Evolutionary conservation across 495 filamentous ascomycete species (phyloP).

Genomic region (Diplogelasinospora grovesii): DNA sequence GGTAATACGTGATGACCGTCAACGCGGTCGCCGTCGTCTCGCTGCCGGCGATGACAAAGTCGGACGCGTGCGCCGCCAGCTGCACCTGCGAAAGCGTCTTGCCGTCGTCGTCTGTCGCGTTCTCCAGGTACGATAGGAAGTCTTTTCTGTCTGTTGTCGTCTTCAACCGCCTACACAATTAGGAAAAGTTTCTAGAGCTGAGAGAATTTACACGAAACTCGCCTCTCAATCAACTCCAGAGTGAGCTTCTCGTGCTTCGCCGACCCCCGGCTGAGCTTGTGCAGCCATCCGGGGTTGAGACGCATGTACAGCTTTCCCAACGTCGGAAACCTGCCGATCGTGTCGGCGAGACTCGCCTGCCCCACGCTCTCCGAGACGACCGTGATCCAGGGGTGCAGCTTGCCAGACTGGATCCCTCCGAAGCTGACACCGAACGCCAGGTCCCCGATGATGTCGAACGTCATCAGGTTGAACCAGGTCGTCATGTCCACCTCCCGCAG

Average conservation of each 20-base stretch:
- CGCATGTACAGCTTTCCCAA: conserved; percentile 11
- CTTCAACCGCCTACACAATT: neutral
- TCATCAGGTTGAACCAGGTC: conserved; percentile 47
- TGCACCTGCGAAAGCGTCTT: conserved; percentile 5
- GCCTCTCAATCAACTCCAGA: conserved; percentile 16
- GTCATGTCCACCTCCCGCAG: conserved; percentile 20
- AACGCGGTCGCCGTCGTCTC: conserved; percentile 51
- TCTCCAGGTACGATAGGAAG: conserved; percentile 1
- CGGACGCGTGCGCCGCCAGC: conserved; percentile 17
- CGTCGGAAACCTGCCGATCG: conserved; percentile 14
- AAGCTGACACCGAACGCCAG: conserved; percentile 23
- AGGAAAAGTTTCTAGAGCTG: neutral
- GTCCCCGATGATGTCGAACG: conserved; percentile 54
- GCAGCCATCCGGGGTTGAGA: conserved; percentile 28
- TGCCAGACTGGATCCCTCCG: neutral
- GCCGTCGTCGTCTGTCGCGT: neutral
- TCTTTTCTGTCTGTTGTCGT: neutral
- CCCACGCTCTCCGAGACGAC: conserved; percentile 12
- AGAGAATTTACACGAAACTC: neutral
- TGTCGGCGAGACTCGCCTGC: neutral
- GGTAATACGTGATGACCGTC: conserved; percentile 37
- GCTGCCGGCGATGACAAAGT: conserved; percentile 24
- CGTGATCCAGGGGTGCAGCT: conserved; percentile 32
- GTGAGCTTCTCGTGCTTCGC: neutral
- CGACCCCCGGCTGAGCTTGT: conserved; percentile 9